Conservation (phyloP, 306 rosid species). For the Gleditsia sinensis region DNA sequence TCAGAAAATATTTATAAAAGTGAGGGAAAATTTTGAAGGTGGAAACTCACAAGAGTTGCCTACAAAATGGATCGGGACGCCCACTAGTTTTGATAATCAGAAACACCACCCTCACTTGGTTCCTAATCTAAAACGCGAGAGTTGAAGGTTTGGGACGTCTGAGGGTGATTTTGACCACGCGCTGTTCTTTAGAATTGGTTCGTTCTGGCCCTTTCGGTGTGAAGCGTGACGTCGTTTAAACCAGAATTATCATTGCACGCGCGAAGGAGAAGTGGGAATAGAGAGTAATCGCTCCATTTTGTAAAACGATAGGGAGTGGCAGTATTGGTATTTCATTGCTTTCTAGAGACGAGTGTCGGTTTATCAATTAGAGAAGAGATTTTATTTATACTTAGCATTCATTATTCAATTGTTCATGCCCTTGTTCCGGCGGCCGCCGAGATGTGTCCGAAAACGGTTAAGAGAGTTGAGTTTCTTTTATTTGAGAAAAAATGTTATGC, state of each 20-base stretch:
- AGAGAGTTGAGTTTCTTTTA: too few species aligned
- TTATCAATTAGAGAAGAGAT: constrained; percentile 8
- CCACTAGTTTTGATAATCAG: constrained; percentile 49
- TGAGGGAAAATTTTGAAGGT: constrained; percentile 44
- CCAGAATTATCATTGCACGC: background rate
- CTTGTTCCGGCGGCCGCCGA: too few species aligned
- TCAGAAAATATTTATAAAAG: constrained; percentile 8
- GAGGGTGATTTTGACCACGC: background rate
- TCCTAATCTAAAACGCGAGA: background rate
- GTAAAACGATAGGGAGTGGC: background rate
- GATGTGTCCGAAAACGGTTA: too few species aligned
- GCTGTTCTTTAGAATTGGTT: background rate
- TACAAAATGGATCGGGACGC: constrained; percentile 47
- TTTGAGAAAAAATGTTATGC: too few species aligned
- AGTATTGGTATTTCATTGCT: constrained; percentile 13
- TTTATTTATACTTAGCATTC: too few species aligned
- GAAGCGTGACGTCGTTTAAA: background rate
- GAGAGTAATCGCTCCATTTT: background rate
- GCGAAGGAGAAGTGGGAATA: background rate
- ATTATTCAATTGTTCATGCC: too few species aligned
- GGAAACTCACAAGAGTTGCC: background rate
- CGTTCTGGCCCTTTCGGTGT: background rate
- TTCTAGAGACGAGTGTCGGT: constrained; percentile 29
- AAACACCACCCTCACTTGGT: constrained; percentile 30
- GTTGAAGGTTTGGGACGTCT: background rate